Base-by-base conservation (phyloP, 306 rosid species). In the Astragalus glycyphyllos region DNA sequence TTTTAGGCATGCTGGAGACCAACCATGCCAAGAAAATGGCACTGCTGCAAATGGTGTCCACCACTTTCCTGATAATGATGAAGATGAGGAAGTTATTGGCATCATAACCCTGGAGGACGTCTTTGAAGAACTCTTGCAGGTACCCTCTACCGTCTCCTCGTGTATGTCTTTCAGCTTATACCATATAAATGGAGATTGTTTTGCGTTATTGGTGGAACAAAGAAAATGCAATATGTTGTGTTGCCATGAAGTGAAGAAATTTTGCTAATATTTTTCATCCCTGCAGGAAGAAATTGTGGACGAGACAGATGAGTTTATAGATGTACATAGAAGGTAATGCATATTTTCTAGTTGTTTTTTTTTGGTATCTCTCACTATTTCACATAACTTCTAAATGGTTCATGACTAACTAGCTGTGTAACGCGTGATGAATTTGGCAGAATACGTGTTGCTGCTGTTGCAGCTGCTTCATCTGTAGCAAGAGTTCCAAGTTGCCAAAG, bases 81-180 rank as follows among this genome's bases (percentile, higher is more conserved):
- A 94, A 68, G 97, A 94, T 69, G 96, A 90, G 41, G 97, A 94
- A 78, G 92, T 94, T 23, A 79, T 94, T 64, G 98, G 98, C 63
- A 90, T 94, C 79, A 90, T 94, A 79, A 94, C 98, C 62, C 79
- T 94, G 48, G 98, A 94, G 77, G 98, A 94, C 47, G 97, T 94
- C 64, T 94, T 94, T 35, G 98, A 94, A 82, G 98, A 94, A 80
- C 98, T 94, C 86, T 83, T 94, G 68, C 98, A 94, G 95, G 98
- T 86, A 74, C 72, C 53, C 23, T 60, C 65, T 32, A 57, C 58
- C 71, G 11, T 73, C 41, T 31, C 72, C 26, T 49, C 65, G 59
- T 49, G 17, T 6, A 38, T 62, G 14, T 41, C n/a, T 17, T 72
- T 13, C 9, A 45, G 42, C 63, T 65, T 40, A 29, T 72, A 40